These are phyloP conservation scores for Tilletiopsis washingtonensis DNA, from an alignment of 1,284 basidiomycete genomes.

Conservation along the genomic window DNA sequence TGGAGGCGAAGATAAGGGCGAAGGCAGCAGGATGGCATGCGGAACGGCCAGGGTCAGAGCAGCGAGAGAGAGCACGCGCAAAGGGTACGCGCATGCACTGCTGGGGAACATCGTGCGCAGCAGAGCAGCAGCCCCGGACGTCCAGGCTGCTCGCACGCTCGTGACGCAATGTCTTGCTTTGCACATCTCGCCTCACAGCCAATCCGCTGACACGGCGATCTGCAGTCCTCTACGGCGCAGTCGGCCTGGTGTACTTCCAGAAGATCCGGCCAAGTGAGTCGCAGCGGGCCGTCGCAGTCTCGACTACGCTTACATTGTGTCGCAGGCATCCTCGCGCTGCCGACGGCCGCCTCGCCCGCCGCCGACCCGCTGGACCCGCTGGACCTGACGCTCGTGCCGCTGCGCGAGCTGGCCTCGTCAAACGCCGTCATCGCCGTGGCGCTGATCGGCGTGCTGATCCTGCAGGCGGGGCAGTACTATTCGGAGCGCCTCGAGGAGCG, in stretches of 20 bases:
- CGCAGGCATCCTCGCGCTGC: constrained; percentile 19
- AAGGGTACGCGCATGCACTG: too few relatives aligned
- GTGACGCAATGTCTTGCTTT: too few relatives aligned
- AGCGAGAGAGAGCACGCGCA: too few relatives aligned
- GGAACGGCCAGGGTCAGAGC: too few relatives aligned
- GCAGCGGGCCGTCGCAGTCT: neutral
- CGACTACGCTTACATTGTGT: too few relatives aligned
- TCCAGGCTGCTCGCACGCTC: too few relatives aligned
- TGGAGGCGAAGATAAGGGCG: too few relatives aligned
- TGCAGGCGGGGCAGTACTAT: constrained; percentile 47
- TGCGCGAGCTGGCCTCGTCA: constrained; percentile 42
- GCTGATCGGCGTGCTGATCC: constrained; percentile 38
- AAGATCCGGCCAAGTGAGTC: constrained; percentile 36
- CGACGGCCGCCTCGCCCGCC: constrained; percentile 6
- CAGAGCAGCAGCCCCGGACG: too few relatives aligned
- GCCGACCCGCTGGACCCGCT: constrained; percentile 10
- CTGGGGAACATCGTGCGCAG: too few relatives aligned
- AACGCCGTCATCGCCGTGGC: constrained; percentile 43
- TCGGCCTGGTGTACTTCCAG: constrained; percentile 34
- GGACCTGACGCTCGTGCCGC: constrained; percentile 11
- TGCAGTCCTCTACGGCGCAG: constrained; percentile 38
- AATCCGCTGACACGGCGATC: too few relatives aligned
- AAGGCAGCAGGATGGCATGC: too few relatives aligned
- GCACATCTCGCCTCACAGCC: too few relatives aligned
- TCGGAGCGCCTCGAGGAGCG: constrained; percentile 42